Evolutionary conservation across 2,329 filamentous ascomycete species (phyloP).

Genomic region (Ceratocystis cubensis): DNA sequence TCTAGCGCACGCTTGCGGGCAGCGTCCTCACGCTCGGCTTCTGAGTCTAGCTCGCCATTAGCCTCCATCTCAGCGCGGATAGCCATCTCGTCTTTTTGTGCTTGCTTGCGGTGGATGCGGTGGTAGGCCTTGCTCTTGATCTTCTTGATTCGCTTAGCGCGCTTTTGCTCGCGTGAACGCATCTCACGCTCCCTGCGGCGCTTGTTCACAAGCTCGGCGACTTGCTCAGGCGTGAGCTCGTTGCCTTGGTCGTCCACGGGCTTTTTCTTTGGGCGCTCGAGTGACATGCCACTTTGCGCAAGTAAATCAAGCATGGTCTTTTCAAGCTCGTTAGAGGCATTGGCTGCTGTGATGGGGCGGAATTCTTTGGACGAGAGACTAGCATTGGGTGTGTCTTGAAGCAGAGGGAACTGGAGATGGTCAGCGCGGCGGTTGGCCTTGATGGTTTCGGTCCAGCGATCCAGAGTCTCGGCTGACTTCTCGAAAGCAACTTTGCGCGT

Average conservation of each 20-base stretch:
- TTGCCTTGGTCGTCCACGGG: slow-evolving; percentile 34
- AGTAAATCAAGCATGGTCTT: slow-evolving; percentile 77
- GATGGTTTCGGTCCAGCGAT: slow-evolving; percentile 88
- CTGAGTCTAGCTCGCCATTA: slow-evolving; percentile 49
- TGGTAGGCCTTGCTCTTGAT: slow-evolving; percentile 97
- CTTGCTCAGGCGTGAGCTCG: slow-evolving; percentile 54
- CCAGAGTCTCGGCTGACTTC: slow-evolving; percentile 81
- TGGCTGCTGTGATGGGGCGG: slow-evolving; percentile 48
- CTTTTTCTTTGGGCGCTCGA: slow-evolving; percentile 37
- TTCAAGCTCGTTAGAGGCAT: slow-evolving; percentile 69
- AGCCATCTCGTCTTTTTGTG: slow-evolving; percentile 42
- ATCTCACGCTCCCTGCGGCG: slow-evolving; percentile 71
- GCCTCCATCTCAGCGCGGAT: slow-evolving; percentile 41
- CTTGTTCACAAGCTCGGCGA: slow-evolving; percentile 59
- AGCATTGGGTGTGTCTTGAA: slow-evolving; percentile 52
- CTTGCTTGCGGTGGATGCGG: slow-evolving; percentile 72
- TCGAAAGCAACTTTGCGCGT: slow-evolving; percentile 74
- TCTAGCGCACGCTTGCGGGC: slow-evolving; percentile 71
- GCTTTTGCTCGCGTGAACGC: slow-evolving; percentile 75
- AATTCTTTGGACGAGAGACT: slow-evolving; percentile 51
- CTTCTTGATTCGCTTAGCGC: slow-evolving; percentile 89
- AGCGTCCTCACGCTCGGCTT: slow-evolving; percentile 49
- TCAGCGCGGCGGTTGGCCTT: slow-evolving; percentile 88
- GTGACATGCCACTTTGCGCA: slow-evolving; percentile 69
- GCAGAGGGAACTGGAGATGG: slow-evolving; percentile 75